phyloP scores from a whole-genome alignment of 1,139 yeast species.

The Magnusiomyces tetraspermus region DNA sequence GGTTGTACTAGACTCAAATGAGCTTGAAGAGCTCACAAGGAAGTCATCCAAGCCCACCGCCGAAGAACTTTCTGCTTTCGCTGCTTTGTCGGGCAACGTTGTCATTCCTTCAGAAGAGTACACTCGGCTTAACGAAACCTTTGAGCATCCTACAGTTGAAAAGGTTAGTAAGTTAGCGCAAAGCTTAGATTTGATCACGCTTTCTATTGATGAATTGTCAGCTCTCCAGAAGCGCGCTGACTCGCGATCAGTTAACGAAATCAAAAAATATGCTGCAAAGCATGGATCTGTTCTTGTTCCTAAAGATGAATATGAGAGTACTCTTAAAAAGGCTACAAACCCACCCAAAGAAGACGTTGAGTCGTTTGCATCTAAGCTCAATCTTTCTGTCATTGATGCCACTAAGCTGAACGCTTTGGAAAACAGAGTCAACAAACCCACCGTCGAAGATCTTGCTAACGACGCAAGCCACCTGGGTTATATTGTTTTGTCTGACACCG shows the following conservation, averaged over 20 bases:
- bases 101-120: constrained; percentile 25
- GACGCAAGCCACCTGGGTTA: constrained; percentile 29
- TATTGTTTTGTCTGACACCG: constrained; percentile 21
- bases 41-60: constrained; percentile 18
- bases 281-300: constrained; percentile 11
- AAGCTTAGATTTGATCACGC: constrained; percentile 24
- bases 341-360: constrained; percentile 21
- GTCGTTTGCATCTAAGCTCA: constrained; percentile 18
- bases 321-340: constrained; percentile 18
- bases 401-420: constrained; percentile 7
- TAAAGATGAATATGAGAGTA: constrained; percentile 4
- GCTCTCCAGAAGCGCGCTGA: constrained; percentile 8
- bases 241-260: constrained; percentile 9
- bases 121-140: constrained; percentile 7
- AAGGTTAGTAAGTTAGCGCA: constrained; percentile 22
- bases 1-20: constrained; percentile 25
- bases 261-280: constrained; percentile 10
- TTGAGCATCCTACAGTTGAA: constrained; percentile 17
- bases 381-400: constrained; percentile 22
- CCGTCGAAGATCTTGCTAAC: constrained; percentile 17
- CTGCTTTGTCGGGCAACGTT: constrained; percentile 32
- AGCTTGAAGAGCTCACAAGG: constrained; percentile 16
- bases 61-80: constrained; percentile 26
- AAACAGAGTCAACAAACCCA: constrained; percentile 15
- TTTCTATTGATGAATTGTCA: constrained; percentile 21